Conservation (phyloP, 1,284 basidiomycete species). For the Leccinum pallidistipes region DNA sequence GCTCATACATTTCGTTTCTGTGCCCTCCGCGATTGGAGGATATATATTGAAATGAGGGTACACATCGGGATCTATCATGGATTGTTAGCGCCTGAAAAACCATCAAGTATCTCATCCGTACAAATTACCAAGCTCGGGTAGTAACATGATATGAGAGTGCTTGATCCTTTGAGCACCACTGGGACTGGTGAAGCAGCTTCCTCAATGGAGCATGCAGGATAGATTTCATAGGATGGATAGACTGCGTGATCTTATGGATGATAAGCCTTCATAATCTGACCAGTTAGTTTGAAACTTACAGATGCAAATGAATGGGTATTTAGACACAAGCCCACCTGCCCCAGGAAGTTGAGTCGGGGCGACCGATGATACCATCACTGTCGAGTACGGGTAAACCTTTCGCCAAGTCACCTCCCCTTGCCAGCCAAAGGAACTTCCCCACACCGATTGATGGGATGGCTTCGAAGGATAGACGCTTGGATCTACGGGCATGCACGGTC, state of each 20-base stretch:
- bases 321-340: conserved; percentile 11
- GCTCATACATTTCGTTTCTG: neutral
- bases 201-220: conserved; percentile 20
- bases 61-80: conserved; percentile 37
- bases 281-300: conserved; percentile 21
- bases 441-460: conserved; percentile 6
- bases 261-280: conserved; percentile 5
- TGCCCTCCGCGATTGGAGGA: conserved; percentile 23
- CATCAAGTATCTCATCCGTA: conserved; percentile 12
- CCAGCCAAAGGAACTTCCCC: conserved; percentile 26
- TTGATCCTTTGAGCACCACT: neutral
- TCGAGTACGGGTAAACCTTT: conserved; percentile 21
- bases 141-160: conserved; percentile 1
- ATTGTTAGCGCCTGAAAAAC: conserved; percentile 15
- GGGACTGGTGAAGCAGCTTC: conserved; percentile 6
- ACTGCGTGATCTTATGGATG: conserved; percentile 27
- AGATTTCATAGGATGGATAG: conserved; percentile 33
- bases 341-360: conserved; percentile 12
- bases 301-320: conserved; percentile 24
- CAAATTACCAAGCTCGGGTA: conserved; percentile 29
- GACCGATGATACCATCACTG: neutral
- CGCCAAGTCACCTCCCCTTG: conserved; percentile 17
- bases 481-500: conserved; percentile 30
- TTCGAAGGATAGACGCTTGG: conserved; percentile 37
- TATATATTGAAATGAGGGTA: conserved; percentile 52